A percentile compares a stretch with the other conserved stretches of the same genome.
Conservation (phyloP, 1,284 basidiomycete species). For the Rhodotorula sp. region DNA sequence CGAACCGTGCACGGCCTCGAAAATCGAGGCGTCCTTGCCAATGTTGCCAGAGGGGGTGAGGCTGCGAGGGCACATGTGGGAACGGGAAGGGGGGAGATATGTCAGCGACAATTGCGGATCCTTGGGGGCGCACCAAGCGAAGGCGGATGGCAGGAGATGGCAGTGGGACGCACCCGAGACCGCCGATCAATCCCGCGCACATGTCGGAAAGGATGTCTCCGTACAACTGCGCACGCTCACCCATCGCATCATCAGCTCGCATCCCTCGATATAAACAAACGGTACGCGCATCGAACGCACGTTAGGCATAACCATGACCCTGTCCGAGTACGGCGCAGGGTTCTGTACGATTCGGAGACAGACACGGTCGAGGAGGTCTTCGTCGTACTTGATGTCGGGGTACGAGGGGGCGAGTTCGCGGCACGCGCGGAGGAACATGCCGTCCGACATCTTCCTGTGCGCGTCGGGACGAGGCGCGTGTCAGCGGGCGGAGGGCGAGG, state of each 20-base stretch:
- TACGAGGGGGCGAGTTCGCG: conserved; percentile 95
- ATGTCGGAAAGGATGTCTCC: conserved; percentile 96
- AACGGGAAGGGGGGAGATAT: too few species aligned
- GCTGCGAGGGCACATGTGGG: background rate
- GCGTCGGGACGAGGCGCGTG: too few species aligned
- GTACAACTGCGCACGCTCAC: conserved; percentile 45
- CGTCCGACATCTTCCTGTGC: conserved; percentile 91
- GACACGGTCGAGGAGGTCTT: conserved; percentile 94
- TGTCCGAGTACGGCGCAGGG: conserved; percentile 88
- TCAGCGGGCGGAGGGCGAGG: background rate
- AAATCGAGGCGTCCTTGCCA: conserved; percentile 90
- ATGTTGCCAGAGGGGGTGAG: conserved; percentile 94
- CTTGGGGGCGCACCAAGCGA: background rate
- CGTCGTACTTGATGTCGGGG: conserved; percentile 91
- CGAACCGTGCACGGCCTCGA: conserved; percentile 98
- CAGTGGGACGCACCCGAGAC: conserved; percentile 58
- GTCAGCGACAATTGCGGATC: too few species aligned
- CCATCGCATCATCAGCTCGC: background rate
- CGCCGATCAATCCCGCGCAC: conserved; percentile 98
- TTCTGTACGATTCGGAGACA: conserved; percentile 94
- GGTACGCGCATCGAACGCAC: too few species aligned
- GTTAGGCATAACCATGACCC: conserved; percentile 99
- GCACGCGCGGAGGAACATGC: conserved; percentile 90
- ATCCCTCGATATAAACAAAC: too few species aligned
- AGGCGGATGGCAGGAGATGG: conserved; percentile 47